Evolutionary conservation across 352 stramenopile genomes (phyloP), one percentile per base, ranked within the genome.

Genomic region (Achlya hypogyna): DNA sequence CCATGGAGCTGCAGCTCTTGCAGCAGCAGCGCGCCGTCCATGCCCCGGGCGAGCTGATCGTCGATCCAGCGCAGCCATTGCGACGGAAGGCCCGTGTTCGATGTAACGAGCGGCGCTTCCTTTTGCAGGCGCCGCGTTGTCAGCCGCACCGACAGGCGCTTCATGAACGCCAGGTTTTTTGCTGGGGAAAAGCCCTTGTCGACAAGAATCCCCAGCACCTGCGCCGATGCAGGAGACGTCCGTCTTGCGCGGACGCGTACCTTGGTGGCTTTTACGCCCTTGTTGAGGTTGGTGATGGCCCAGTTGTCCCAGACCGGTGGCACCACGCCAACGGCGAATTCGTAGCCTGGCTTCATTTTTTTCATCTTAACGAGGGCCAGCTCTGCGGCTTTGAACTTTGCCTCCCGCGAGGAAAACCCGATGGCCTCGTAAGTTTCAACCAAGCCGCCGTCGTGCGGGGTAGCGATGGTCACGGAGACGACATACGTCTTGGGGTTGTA

Each of bases 301-400:
- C 81, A 90, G 5, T 70, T 51, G 8, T 76, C 72, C 83, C 81
- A 92, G 25, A 81, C 66, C 1, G 43, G 32, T 0, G 81, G 83
- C 27, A 92, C 51, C n/a, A 79, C 60, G 1, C 83, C 81, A 0
- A 72, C 65, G 3, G 85, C 75, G 34, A 72, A 78, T 6, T 79
- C 79, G 23, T 89, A 72, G 14, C 83, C 80, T 10, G 83, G 81
- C 59, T 87, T 80, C 9, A 90, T 71, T 52, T 81, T 82, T 40
- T 79, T 76, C 22, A 89, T 72, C 43, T 73, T 76, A 27, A 77
- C 70, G 18, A 91, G 51, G 14, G 72, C 83, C 28, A 74, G 72
- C 54, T 90, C 77, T 0, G 81, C 83, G 40, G 73, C 81, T 53
- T 81, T 80, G 71, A 88, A 86, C 54, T 92, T 92, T 58, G 83